Evolutionary conservation across 495 filamentous ascomycete genomes (phyloP).

Genomic region (Neurospora sp.): DNA sequence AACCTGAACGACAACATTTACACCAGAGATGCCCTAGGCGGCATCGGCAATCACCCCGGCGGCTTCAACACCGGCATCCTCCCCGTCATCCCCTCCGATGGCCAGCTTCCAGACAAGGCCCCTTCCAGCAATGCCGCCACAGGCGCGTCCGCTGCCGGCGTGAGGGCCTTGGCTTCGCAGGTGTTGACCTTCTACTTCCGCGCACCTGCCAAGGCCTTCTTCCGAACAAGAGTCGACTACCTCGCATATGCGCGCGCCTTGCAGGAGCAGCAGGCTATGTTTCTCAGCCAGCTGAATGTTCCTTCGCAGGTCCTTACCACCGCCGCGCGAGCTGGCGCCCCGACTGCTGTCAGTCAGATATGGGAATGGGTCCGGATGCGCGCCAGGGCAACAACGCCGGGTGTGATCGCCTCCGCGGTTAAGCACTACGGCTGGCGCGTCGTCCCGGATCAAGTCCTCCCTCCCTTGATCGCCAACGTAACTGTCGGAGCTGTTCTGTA

Average conservation of each 20-base stretch:
- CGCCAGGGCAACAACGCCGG: constrained; percentile 64
- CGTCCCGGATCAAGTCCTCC: constrained; percentile 79
- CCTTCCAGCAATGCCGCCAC: constrained; percentile 64
- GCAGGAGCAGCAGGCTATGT: constrained; percentile 21
- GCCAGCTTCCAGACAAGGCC: constrained; percentile 27
- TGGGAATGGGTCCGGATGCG: constrained; percentile 43
- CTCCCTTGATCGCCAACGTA: constrained; percentile 77
- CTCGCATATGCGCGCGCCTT: constrained; percentile 38
- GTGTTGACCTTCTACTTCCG: constrained; percentile 81
- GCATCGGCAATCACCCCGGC: neutral
- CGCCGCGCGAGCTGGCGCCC: constrained; percentile 5
- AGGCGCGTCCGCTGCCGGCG: constrained; percentile 61
- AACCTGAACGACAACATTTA: neutral
- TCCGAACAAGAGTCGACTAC: constrained; percentile 79
- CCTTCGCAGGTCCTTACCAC: neutral
- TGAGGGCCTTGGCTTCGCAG: constrained; percentile 69
- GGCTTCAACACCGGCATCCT: constrained; percentile 24
- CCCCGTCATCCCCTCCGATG: constrained; percentile 26
- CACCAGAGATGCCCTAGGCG: neutral
- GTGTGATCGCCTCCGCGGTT: constrained; percentile 69
- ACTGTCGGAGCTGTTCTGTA: constrained; percentile 80
- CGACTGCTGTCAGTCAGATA: neutral
- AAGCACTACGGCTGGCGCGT: constrained; percentile 74
- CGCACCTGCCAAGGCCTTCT: constrained; percentile 82
- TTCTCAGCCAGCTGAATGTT: neutral